Conservation (phyloP, 2,329 filamentous ascomycete genomes). For the Neoscytalidium dimidiatum region DNA sequence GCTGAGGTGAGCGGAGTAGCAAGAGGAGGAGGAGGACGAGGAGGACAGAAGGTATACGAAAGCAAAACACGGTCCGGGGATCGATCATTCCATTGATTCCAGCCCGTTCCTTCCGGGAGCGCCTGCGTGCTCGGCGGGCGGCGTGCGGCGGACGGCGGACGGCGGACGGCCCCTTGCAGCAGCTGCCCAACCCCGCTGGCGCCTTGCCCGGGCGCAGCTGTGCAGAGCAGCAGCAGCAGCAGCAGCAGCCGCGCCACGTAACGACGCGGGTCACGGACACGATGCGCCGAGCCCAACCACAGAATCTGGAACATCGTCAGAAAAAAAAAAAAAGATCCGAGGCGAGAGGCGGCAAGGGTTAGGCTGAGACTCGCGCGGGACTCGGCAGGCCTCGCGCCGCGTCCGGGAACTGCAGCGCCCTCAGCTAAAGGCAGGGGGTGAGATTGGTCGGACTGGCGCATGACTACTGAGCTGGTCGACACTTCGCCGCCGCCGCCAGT, state of each 20-base stretch:
- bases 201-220: background rate
- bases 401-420: background rate
- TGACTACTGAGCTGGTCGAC: background rate
- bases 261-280: background rate
- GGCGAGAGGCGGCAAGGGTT: no score
- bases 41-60: constrained; percentile 2
- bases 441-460: no score
- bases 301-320: background rate
- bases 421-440: no score
- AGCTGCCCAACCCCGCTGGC: constrained; percentile 12
- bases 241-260: background rate
- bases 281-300: background rate
- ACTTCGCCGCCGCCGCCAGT: background rate
- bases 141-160: no score
- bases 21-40: background rate
- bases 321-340: background rate
- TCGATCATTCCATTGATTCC: background rate
- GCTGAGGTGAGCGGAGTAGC: background rate
- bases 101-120: constrained; percentile 5
- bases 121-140: background rate
- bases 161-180: constrained; percentile 10
- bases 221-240: background rate
- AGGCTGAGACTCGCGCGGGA: background rate
- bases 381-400: background rate
- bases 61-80: background rate